phyloP scores from a whole-genome alignment of 176 grass and related monocot species.

The Luzula sylvatica region DNA sequence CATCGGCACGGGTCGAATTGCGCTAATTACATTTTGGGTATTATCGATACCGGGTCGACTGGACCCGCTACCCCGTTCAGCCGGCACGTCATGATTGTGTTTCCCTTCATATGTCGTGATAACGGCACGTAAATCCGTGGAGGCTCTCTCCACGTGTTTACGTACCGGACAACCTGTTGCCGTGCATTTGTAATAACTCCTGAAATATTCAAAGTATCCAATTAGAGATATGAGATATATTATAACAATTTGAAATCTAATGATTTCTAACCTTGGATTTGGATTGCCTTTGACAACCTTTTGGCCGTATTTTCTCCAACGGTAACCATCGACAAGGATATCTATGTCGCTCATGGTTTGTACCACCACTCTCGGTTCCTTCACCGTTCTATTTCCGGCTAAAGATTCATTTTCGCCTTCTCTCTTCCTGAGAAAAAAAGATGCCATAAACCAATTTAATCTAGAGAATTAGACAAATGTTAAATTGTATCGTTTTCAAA shows the following conservation, averaged over 20 bases:
- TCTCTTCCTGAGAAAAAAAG: constrained; percentile 28
- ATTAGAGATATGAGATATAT: not conserved
- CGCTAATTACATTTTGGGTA: constrained; percentile 6
- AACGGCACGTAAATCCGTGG: constrained; percentile 23
- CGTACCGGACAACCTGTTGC: constrained; percentile 23
- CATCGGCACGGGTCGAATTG: constrained; percentile 19
- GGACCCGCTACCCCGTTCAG: constrained; percentile 22
- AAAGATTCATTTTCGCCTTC: constrained; percentile 24
- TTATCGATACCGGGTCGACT: not conserved
- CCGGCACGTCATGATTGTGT: constrained; percentile 40
- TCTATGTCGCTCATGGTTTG: constrained; percentile 41
- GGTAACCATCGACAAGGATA: constrained; percentile 35
- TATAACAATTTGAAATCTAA: not conserved
- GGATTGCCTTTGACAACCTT: constrained; percentile 46
- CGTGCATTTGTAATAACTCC: constrained; percentile 50
- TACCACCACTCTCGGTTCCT: constrained; percentile 40
- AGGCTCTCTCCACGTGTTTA: constrained; percentile 44
- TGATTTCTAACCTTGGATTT: constrained; percentile 32
- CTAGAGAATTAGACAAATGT: no score
- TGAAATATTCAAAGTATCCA: constrained; percentile 9
- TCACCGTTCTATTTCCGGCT: constrained; percentile 18
- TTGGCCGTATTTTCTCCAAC: constrained; percentile 46
- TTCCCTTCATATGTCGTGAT: constrained; percentile 48
- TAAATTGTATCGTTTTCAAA: no score
- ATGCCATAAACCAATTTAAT: not conserved